Evolutionary conservation across 2,329 filamentous ascomycete species (phyloP).

Genomic region (Aspergillus sp.): DNA sequence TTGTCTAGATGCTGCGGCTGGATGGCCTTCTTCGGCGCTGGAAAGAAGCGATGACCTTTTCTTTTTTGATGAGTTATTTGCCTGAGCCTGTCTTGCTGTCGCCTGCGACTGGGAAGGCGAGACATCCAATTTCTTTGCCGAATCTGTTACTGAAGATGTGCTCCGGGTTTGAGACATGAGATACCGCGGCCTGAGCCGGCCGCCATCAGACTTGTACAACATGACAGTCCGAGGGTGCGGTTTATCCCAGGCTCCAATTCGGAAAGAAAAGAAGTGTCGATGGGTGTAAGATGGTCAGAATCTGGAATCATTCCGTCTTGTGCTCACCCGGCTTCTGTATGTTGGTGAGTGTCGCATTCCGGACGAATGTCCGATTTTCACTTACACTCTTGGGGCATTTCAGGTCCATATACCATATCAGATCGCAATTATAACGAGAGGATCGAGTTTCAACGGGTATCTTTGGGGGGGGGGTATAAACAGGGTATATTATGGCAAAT

Average conservation of each 20-base stretch:
- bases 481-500: too few relatives aligned
- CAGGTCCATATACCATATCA: background rate
- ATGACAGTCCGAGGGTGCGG: constrained; percentile 29
- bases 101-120: constrained; percentile 22
- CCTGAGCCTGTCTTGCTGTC: constrained; percentile 14
- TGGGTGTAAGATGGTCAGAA: constrained; percentile 15
- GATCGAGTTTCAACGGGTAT: background rate
- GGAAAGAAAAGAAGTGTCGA: constrained; percentile 20
- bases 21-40: constrained; percentile 18
- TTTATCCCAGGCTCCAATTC: constrained; percentile 20
- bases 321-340: background rate
- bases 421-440: background rate
- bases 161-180: constrained; percentile 17
- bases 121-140: constrained; percentile 11
- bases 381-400: background rate
- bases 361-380: background rate
- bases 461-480: too few relatives aligned
- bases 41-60: constrained; percentile 24
- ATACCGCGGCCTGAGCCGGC: constrained; percentile 24
- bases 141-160: constrained; percentile 17
- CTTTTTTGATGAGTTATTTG: constrained; percentile 14
- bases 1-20: constrained; percentile 13
- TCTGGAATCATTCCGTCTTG: constrained; percentile 26
- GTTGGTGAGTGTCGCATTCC: background rate
- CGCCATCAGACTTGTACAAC: constrained; percentile 27